Evolutionary conservation across 1,139 yeast species (phyloP), one percentile per base, ranked within the genome.

Genomic region (Chernovozyma sophiae-reginae): DNA sequence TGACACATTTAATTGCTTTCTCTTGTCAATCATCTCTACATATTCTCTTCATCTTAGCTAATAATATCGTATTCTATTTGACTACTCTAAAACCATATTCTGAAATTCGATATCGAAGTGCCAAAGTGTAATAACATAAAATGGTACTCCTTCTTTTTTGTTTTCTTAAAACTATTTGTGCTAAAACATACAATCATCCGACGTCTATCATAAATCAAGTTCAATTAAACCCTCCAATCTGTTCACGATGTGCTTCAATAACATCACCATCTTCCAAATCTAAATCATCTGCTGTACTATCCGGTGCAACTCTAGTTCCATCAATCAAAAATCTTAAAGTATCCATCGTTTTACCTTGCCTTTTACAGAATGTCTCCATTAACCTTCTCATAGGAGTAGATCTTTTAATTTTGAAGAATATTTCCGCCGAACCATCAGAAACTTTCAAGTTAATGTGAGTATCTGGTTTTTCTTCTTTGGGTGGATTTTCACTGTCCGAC

Each of bases 201-300:
- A n/a, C 20, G 12, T 25, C 25, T 31, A 39, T 37, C 35, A n/a
- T n/a, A n/a, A n/a, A n/a, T n/a, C n/a, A n/a, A n/a, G n/a, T n/a
- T n/a, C n/a, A n/a, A n/a, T n/a, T n/a, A n/a, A n/a, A 41, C 15
- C 84, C 82, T 44, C 95, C 86, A 40, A 82, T 81, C 62, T 92
- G 98, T 61, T 89, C 96, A 63, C 94, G 83, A 62, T 90, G 96
- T n/a, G 97, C 98, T 64, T 94, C 98, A 50, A 94, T 90, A 48
- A 86, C 85, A 59, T 94, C 99, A 50, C 92, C 92, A 58, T 92
- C 96, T 60, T 86, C 95, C 75, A 90, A 79, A 40, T 87, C 97
- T 50, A 92, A 74, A 46, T 81, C 85, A 34, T 84, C 95, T 8
- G 99, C 97, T 2, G 98, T 92, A 52, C 86, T 89, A 43, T 82